Percentiles rank a stretch among this genome's conserved stretches.
Conservation (phyloP, 441 rosid genomes). For the Pelargonium myrrhifolium region DNA sequence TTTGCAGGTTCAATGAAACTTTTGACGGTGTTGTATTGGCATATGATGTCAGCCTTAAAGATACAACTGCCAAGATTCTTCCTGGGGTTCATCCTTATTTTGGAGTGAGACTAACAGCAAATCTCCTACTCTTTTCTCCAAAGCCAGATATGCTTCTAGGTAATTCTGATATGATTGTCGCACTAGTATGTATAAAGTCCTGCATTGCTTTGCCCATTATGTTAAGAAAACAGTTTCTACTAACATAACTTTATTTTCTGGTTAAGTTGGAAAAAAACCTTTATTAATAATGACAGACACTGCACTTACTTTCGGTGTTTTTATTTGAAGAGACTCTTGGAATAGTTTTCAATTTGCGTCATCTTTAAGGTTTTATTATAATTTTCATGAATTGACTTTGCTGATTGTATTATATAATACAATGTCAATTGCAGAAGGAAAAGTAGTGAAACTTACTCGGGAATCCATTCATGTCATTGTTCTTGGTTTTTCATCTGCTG, state of each 20-base stretch:
- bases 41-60: slow-evolving; percentile 39
- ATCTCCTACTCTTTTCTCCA: slow-evolving; percentile 62
- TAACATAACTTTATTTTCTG: not conserved
- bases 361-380: not conserved
- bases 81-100: slow-evolving; percentile 55
- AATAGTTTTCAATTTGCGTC: not conserved
- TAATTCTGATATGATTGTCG: slow-evolving; percentile 15
- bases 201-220: not conserved
- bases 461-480: slow-evolving; percentile 68
- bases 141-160: slow-evolving; percentile 66
- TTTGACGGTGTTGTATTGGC: slow-evolving; percentile 75
- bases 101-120: slow-evolving; percentile 51
- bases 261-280: too few relatives aligned
- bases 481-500: slow-evolving; percentile 80
- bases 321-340: too few relatives aligned
- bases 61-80: slow-evolving; percentile 49
- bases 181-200: not conserved
- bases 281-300: too few relatives aligned
- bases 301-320: too few relatives aligned
- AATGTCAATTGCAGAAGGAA: slow-evolving; percentile 48
- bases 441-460: slow-evolving; percentile 52
- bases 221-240: not conserved
- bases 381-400: not conserved
- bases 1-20: slow-evolving; percentile 50
- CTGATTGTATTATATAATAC: not conserved